phyloP scores from a whole-genome alignment of 2,329 filamentous ascomycete genomes.

The Cladosporium sp. region DNA sequence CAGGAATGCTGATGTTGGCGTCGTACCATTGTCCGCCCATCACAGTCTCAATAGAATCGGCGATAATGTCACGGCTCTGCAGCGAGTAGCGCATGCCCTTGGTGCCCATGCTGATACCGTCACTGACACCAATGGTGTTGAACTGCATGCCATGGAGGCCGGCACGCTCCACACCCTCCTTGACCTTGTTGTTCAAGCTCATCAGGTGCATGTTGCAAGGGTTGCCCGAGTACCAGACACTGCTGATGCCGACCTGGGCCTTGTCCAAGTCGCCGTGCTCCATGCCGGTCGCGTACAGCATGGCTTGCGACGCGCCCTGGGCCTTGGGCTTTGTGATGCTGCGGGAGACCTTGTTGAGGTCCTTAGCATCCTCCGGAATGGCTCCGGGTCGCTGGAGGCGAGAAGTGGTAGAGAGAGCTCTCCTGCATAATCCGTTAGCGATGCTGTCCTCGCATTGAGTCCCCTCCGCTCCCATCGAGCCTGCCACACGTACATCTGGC shows the following conservation, averaged over 20 bases:
- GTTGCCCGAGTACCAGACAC: conserved; percentile 97
- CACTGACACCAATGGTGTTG: conserved; percentile 97
- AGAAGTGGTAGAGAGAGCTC: conserved; percentile 25
- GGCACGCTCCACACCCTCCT: conserved; percentile 69
- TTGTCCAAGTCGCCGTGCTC: conserved; percentile 87
- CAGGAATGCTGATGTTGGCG: conserved; percentile 92
- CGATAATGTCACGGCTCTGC: conserved; percentile 94
- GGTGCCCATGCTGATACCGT: conserved; percentile 98
- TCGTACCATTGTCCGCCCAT: conserved; percentile 99
- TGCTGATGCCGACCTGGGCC: conserved; percentile 95
- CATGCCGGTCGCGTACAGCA: conserved; percentile 95
- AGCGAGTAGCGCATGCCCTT: conserved; percentile 83
- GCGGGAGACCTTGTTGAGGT: conserved; percentile 80
- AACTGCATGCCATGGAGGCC: conserved; percentile 91
- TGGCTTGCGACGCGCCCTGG: conserved; percentile 96
- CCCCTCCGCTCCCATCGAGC: not conserved
- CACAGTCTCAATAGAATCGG: conserved; percentile 97
- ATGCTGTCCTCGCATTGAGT: not conserved
- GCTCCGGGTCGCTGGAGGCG: conserved; percentile 27
- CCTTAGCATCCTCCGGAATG: conserved; percentile 29
- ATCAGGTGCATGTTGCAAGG: conserved; percentile 99
- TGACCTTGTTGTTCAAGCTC: conserved; percentile 79
- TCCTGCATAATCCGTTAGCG: conserved; percentile 22
- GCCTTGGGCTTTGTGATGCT: conserved; percentile 95
- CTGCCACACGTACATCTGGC: conserved; percentile 22